Evolutionary conservation across 1,139 yeast species (phyloP), one percentile per base, ranked within the genome.

Genomic region (Magnusiomyces paraingens): DNA sequence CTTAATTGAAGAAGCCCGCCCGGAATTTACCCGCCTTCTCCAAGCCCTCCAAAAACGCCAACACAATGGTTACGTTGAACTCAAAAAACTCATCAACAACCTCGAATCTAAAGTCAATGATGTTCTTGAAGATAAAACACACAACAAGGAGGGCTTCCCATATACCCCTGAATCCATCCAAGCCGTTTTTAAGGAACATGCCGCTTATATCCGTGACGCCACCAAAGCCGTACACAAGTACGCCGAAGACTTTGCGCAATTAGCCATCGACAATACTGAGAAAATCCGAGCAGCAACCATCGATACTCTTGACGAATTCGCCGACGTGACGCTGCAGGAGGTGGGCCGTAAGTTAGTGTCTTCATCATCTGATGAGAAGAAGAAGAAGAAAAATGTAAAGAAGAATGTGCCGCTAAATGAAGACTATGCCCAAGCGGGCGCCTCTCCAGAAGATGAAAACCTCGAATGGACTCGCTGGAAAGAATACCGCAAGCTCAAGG

Each of bases 381-480:
- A 46, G 8, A 32, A 18, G 29, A 58, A 54, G 54, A 51, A 18
- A 40, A 40, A 38, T 10, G 41, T 15, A 15, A 38, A 38, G 41
- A 17, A 35, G 14, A 26, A 26, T 26, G 32, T 26, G 8, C 32
- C 4, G 32, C 32, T 26, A 26, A 26, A 26, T 8, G 32, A 26
- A 26, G 49, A 46, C 11, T 46, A 15, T 46, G 49, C 39, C 20
- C 49, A 39, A 14, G 47, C 38, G 3, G 47, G 38, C 32, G 8
- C 55, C 42, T 68, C 61, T 68, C 75, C 59, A 67, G 79, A 47
- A 73, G 78, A 59, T 75, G 47, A 70, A 74, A 54, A 49, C n/a
- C 59, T 63, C 12, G 61, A 62, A 44, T 85, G 93, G 86, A 68
- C 73, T 22, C 81, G 81, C 48, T 86, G 93, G 93, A 84, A 81